Conservation (phyloP, 176 grass and related monocot genomes). For the Chrysopogon serrulatus region DNA sequence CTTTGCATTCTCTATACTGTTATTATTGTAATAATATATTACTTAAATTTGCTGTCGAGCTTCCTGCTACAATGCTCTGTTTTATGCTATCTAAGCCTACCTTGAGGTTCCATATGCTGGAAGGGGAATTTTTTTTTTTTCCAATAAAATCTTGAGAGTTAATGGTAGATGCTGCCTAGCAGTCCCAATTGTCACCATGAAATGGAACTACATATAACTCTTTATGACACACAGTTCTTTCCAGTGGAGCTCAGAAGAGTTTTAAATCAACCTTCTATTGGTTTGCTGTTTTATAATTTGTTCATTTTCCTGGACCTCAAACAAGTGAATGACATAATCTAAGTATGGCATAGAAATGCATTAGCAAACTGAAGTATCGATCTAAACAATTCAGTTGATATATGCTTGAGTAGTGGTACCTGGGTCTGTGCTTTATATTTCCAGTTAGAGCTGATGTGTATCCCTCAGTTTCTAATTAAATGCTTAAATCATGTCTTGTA, state of each 20-base stretch:
- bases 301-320: background rate
- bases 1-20: background rate
- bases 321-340: background rate
- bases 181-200: background rate
- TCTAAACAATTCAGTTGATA: background rate
- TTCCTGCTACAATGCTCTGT: background rate
- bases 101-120: background rate
- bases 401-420: background rate
- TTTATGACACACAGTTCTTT: background rate
- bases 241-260: background rate
- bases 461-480: background rate
- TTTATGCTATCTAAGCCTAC: background rate
- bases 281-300: background rate
- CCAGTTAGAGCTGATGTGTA: background rate
- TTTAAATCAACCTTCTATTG: background rate
- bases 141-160: background rate
- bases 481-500: conserved; percentile 38
- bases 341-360: background rate
- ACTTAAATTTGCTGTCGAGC: background rate
- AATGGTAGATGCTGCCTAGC: background rate
- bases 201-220: background rate
- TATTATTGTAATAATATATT: background rate
- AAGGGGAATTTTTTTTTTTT: background rate
- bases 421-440: background rate
- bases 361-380: background rate